Percentiles rank a stretch among this genome's conserved stretches.
Evolutionary conservation across 1,139 yeast species (phyloP).

Genomic region (Debaryomyces udenii): DNA sequence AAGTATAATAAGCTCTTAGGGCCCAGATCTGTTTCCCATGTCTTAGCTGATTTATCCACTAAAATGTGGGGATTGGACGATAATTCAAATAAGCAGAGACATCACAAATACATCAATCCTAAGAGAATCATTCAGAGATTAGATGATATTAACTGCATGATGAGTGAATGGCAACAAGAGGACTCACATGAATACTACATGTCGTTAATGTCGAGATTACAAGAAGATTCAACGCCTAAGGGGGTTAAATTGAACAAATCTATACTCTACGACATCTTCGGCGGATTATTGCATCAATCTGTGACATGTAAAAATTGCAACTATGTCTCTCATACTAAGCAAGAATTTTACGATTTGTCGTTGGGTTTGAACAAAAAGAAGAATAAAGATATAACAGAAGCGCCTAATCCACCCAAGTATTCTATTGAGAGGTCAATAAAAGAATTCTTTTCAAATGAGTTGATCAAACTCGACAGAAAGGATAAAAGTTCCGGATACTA

Average conservation of each 20-base stretch:
- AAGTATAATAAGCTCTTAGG: slow-evolving; percentile 49
- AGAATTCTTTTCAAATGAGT: slow-evolving; percentile 82
- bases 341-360: slow-evolving; percentile 91
- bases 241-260: slow-evolving; percentile 82
- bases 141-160: slow-evolving; percentile 90
- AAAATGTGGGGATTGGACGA: slow-evolving; percentile 63
- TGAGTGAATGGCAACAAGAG: slow-evolving; percentile 97
- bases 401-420: slow-evolving; percentile 29
- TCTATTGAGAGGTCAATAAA: slow-evolving; percentile 72
- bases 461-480: slow-evolving; percentile 64
- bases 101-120: slow-evolving; percentile 63
- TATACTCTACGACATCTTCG: slow-evolving; percentile 88
- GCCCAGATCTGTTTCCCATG: slow-evolving; percentile 66
- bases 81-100: slow-evolving; percentile 21
- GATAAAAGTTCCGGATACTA: slow-evolving; percentile 70
- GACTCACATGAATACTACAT: slow-evolving; percentile 96
- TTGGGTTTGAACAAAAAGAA: slow-evolving; percentile 61
- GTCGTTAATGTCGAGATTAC: slow-evolving; percentile 85
- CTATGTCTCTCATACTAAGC: slow-evolving; percentile 83
- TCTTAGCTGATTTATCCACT: slow-evolving; percentile 69
- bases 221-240: slow-evolving; percentile 89
- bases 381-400: slow-evolving; percentile 13
- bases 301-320: slow-evolving; percentile 83
- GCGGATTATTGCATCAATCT: slow-evolving; percentile 82
- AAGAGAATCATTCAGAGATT: slow-evolving; percentile 70